These are phyloP conservation scores for Dacryopinax primogenitus DNA, from an alignment of 768 basidiomycete genomes.

Conservation along the genomic window DNA sequence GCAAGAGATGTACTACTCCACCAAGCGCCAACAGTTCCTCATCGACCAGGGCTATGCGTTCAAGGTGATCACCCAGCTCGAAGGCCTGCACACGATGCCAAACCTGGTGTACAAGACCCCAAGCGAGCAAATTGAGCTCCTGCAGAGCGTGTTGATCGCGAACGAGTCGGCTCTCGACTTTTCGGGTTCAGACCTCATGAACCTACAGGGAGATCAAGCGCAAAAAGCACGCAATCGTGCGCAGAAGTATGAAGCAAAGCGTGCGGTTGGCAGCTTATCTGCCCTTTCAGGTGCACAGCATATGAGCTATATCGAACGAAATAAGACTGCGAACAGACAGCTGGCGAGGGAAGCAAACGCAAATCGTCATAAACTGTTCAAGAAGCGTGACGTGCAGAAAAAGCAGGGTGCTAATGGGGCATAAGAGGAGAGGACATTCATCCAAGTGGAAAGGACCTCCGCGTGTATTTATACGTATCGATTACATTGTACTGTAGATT, in stretches of 20 bases:
- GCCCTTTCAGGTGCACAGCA: slow-evolving; percentile 80
- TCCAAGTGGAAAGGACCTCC: background rate
- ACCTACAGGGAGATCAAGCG: slow-evolving; percentile 9
- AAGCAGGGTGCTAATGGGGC: slow-evolving; percentile 33
- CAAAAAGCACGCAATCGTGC: background rate
- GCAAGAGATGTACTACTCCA: slow-evolving; percentile 98
- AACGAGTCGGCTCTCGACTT: slow-evolving; percentile 40
- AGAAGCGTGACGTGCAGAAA: slow-evolving; percentile 68
- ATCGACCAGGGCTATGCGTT: slow-evolving; percentile 99
- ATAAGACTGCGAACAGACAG: slow-evolving; percentile 73
- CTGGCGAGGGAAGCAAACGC: slow-evolving; percentile 35
- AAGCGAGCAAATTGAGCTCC: slow-evolving; percentile 89
- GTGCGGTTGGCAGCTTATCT: slow-evolving; percentile 50
- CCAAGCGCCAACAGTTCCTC: slow-evolving; percentile 95
- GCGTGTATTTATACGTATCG: too few relatives aligned
- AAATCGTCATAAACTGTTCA: slow-evolving; percentile 61
- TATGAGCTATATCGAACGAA: slow-evolving; percentile 87
- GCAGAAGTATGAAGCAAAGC: slow-evolving; percentile 6
- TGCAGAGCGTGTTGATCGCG: slow-evolving; percentile 82
- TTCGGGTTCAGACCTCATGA: slow-evolving; percentile 10
- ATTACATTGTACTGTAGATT: too few relatives aligned
- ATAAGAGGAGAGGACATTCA: background rate
- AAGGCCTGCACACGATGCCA: slow-evolving; percentile 73
- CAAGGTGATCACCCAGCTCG: slow-evolving; percentile 97
- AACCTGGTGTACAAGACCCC: slow-evolving; percentile 84